Percentiles rank a stretch among this genome's conserved stretches.
Evolutionary conservation across 75 land plant genomes (phyloP).

Genomic region (Cunninghamia lanceolata): DNA sequence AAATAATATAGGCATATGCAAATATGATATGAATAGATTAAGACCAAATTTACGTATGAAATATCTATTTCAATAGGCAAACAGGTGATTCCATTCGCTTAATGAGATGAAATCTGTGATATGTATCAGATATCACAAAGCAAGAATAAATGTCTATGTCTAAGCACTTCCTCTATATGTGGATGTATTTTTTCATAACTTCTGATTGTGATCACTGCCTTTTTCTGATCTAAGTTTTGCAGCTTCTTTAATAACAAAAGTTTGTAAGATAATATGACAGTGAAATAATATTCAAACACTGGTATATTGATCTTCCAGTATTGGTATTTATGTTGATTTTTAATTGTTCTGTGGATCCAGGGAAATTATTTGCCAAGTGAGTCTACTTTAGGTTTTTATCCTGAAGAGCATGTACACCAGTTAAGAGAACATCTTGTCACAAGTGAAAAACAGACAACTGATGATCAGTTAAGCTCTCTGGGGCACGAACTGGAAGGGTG

Average conservation of each 20-base stretch:
- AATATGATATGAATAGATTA: background rate
- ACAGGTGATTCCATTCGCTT: background rate
- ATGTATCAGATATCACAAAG: background rate
- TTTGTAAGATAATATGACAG: background rate
- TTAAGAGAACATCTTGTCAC: constrained; percentile 1
- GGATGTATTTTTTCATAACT: background rate
- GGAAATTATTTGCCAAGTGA: background rate
- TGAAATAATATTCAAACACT: background rate
- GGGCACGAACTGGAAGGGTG: constrained; percentile 20
- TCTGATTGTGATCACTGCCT: background rate
- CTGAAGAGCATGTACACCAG: background rate
- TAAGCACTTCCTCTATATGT: background rate
- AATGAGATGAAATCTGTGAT: background rate
- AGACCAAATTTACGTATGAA: background rate
- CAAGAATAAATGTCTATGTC: background rate
- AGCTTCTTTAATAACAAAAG: background rate
- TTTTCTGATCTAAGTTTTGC: background rate
- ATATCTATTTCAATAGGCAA: background rate
- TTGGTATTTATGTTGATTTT: background rate
- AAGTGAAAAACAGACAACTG: background rate
- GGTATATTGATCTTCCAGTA: background rate
- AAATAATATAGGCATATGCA: background rate
- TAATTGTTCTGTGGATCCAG: background rate
- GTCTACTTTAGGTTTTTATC: background rate
- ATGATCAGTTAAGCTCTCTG: constrained; percentile 17